These are phyloP conservation scores for Scolecobasidium constrictum DNA, from an alignment of 2,329 filamentous ascomycete species.

Conservation along the genomic window DNA sequence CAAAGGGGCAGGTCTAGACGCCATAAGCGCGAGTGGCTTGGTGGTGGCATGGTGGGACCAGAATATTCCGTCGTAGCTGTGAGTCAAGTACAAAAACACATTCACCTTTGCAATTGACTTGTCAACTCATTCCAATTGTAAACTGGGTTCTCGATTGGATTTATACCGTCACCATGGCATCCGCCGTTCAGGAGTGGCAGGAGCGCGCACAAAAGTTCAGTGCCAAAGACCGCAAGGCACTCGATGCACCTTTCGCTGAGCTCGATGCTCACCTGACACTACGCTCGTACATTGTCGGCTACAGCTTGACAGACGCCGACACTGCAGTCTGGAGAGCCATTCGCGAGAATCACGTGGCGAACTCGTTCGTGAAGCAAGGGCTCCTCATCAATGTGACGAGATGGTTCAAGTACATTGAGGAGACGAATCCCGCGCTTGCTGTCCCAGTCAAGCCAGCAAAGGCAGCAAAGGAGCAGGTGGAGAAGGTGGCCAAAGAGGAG, in stretches of 20 bases:
- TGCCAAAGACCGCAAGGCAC: conserved; percentile 66
- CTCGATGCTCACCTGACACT: conserved; percentile 83
- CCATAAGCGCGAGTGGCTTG: background rate
- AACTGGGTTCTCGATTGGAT: no score
- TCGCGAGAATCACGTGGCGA: conserved; percentile 72
- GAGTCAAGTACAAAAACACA: no score
- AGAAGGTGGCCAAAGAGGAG: conserved; percentile 58
- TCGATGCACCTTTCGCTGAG: conserved; percentile 62
- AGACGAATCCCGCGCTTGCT: conserved; percentile 69
- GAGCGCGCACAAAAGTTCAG: conserved; percentile 40
- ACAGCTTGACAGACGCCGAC: conserved; percentile 66
- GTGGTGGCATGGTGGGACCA: no score
- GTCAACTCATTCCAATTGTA: no score
- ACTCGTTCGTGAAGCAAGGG: conserved; percentile 70
- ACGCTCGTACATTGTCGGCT: conserved; percentile 76
- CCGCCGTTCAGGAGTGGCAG: conserved; percentile 42
- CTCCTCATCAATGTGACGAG: conserved; percentile 65
- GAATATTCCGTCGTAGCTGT: no score
- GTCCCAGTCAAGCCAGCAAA: conserved; percentile 18
- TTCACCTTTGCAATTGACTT: no score
- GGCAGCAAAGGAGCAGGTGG: conserved; percentile 54
- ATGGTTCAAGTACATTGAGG: conserved; percentile 83
- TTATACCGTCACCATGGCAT: conserved; percentile 8
- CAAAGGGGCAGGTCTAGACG: background rate
- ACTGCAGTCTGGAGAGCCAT: conserved; percentile 74